Conservation (phyloP, 2,329 filamentous ascomycete species). For the Alternaria solani region DNA sequence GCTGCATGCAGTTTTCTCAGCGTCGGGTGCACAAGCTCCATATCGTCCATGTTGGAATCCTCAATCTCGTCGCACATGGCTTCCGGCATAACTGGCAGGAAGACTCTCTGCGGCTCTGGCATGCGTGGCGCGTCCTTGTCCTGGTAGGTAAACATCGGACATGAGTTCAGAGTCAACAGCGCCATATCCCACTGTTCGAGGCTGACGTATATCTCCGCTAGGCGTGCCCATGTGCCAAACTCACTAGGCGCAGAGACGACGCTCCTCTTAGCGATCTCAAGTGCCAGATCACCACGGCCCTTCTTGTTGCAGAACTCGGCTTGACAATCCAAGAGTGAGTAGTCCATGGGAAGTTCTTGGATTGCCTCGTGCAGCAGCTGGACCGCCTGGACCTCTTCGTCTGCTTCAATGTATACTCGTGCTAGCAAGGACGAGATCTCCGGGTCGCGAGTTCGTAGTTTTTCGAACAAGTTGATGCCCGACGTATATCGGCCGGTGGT, state of each 20-base stretch:
- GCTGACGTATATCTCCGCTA: conserved; percentile 92
- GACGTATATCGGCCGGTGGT: conserved; percentile 95
- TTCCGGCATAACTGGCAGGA: conserved; percentile 85
- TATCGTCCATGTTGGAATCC: conserved; percentile 79
- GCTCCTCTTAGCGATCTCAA: conserved; percentile 92
- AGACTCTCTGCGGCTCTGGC: conserved; percentile 89
- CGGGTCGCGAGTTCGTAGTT: conserved; percentile 86
- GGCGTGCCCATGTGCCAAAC: conserved; percentile 93
- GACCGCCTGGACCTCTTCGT: conserved; percentile 96
- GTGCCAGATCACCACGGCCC: conserved; percentile 82
- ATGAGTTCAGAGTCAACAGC: conserved; percentile 93
- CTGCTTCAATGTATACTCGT: conserved; percentile 90
- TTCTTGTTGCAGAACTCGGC: conserved; percentile 91
- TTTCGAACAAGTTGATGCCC: conserved; percentile 97
- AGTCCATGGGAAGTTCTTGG: conserved; percentile 95
- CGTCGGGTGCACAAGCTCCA: conserved; percentile 86
- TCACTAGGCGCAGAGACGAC: conserved; percentile 96
- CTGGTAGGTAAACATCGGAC: conserved; percentile 99
- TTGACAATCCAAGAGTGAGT: conserved; percentile 93
- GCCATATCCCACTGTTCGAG: conserved; percentile 98
- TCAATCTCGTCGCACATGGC: conserved; percentile 96
- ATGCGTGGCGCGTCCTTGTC: conserved; percentile 96
- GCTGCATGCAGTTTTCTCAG: conserved; percentile 86
- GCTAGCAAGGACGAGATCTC: conserved; percentile 94
- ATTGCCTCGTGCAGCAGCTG: conserved; percentile 86